A percentile compares a stretch with the other conserved stretches of the same genome.
These are phyloP conservation scores for Aspergillus calidoustus DNA, from an alignment of 2,329 filamentous ascomycete species.

Conservation along the genomic window DNA sequence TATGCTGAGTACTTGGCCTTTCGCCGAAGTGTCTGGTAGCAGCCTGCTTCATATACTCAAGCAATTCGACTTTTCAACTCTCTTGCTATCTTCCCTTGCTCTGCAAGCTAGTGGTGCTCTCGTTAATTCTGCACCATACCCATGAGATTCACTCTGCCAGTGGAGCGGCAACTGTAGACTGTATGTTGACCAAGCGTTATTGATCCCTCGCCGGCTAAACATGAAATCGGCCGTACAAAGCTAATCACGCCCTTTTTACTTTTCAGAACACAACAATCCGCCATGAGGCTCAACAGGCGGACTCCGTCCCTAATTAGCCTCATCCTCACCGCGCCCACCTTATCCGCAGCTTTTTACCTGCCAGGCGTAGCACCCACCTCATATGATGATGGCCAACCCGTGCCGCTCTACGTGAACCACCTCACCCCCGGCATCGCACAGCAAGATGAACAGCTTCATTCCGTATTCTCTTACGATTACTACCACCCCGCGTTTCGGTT, in stretches of 20 bases:
- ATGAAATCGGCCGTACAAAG: slow-evolving; percentile 20
- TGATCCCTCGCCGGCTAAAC: slow-evolving; percentile 19
- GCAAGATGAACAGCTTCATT: slow-evolving; percentile 79
- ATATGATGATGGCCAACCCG: slow-evolving; percentile 77
- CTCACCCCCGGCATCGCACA: slow-evolving; percentile 82
- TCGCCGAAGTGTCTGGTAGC: slow-evolving; percentile 9
- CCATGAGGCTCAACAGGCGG: slow-evolving; percentile 43
- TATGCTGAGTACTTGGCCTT: slow-evolving; percentile 5
- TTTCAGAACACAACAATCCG: slow-evolving; percentile 28
- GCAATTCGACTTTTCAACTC: neutral
- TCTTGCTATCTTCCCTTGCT: neutral
- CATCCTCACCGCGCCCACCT: slow-evolving; percentile 36
- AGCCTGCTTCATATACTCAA: neutral
- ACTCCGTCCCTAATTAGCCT: slow-evolving; percentile 34
- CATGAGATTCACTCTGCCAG: slow-evolving; percentile 17
- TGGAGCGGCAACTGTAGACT: slow-evolving; percentile 26
- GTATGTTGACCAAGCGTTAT: slow-evolving; percentile 22
- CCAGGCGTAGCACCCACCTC: slow-evolving; percentile 94
- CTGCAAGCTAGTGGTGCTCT: neutral
- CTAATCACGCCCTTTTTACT: slow-evolving; percentile 22
- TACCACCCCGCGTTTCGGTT: slow-evolving; percentile 88
- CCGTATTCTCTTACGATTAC: slow-evolving; percentile 96
- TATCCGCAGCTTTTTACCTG: slow-evolving; percentile 81
- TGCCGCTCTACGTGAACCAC: slow-evolving; percentile 90
- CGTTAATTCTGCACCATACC: neutral